A percentile compares a stretch with the other conserved stretches of the same genome.
Evolutionary conservation across 2,329 filamentous ascomycete genomes (phyloP).

Genomic region (Thielaviopsis euricoi): DNA sequence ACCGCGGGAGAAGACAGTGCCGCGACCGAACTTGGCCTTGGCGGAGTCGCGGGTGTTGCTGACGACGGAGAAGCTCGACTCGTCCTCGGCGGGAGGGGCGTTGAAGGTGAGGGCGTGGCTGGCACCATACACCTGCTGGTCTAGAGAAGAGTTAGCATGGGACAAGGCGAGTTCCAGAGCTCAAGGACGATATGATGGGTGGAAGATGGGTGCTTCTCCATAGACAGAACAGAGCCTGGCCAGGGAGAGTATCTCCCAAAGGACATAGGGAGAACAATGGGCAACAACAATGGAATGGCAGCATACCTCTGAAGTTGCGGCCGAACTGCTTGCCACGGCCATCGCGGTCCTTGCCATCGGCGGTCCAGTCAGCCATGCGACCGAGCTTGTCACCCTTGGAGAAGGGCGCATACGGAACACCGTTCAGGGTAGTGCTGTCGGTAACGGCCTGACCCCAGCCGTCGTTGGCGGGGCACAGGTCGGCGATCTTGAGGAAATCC

Average conservation of each 20-base stretch:
- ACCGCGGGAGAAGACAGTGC: slow-evolving; percentile 75
- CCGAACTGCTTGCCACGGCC: slow-evolving; percentile 70
- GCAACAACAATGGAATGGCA: not conserved
- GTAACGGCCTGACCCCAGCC: slow-evolving; percentile 79
- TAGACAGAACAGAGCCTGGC: no score
- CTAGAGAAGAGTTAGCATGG: slow-evolving; percentile 28
- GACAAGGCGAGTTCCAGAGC: no score
- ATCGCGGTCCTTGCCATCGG: slow-evolving; percentile 73
- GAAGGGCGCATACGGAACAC: slow-evolving; percentile 93
- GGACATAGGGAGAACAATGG: not conserved
- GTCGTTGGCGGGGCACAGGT: slow-evolving; percentile 56
- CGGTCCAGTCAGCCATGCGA: slow-evolving; percentile 97
- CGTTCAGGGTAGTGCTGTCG: slow-evolving; percentile 75
- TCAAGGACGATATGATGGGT: no score
- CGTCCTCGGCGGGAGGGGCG: slow-evolving; percentile 82
- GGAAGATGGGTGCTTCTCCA: no score
- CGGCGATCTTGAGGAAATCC: slow-evolving; percentile 45
- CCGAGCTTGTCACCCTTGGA: slow-evolving; percentile 98
- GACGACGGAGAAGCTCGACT: slow-evolving; percentile 94
- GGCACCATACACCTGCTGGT: slow-evolving; percentile 93
- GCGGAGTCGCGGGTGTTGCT: slow-evolving; percentile 80
- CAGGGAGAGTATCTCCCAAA: no score
- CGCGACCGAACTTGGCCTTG: slow-evolving; percentile 77
- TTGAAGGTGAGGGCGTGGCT: slow-evolving; percentile 77
- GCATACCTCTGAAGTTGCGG: slow-evolving; percentile 74